These are phyloP conservation scores for Medicago ruthenica DNA, from an alignment of 306 rosid species.

Conservation along the genomic window DNA sequence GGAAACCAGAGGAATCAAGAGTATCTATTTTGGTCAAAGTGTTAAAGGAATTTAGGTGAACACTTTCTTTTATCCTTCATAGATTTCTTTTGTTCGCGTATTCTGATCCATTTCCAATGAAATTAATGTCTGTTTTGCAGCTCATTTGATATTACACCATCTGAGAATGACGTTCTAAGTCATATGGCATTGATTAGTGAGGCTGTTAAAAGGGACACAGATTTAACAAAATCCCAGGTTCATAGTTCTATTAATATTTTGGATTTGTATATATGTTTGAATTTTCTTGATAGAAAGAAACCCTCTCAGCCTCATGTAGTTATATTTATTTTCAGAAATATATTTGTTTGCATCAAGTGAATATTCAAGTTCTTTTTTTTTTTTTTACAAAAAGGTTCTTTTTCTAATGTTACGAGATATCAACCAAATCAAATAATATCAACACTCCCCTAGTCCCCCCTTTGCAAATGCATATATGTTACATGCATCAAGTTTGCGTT, in stretches of 20 bases:
- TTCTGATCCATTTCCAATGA: slow-evolving; percentile 35
- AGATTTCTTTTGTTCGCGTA: slow-evolving; percentile 4
- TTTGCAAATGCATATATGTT: background rate
- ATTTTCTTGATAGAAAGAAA: slow-evolving; percentile 2
- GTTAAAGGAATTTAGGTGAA: slow-evolving; percentile 50
- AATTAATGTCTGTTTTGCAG: slow-evolving; percentile 47
- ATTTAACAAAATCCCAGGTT: slow-evolving; percentile 61
- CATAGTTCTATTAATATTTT: slow-evolving; percentile 1
- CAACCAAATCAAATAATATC: background rate
- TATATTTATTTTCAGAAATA: background rate
- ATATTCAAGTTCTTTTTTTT: background rate
- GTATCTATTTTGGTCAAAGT: slow-evolving; percentile 51
- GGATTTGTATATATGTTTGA: background rate
- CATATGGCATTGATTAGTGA: slow-evolving; percentile 54
- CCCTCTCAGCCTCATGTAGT: slow-evolving; percentile 1
- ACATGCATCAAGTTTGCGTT: background rate
- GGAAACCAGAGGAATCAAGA: slow-evolving; percentile 51
- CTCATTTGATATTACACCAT: slow-evolving; percentile 51
- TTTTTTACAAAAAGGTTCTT: background rate
- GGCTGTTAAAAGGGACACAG: slow-evolving; percentile 53
- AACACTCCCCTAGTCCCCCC: background rate
- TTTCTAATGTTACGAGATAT: slow-evolving; percentile 13
- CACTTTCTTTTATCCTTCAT: slow-evolving; percentile 27
- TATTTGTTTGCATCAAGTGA: background rate
- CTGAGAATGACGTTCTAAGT: slow-evolving; percentile 50